phyloP scores from a whole-genome alignment of 805 yeast species.

The Saccharomycopsis microspora region DNA sequence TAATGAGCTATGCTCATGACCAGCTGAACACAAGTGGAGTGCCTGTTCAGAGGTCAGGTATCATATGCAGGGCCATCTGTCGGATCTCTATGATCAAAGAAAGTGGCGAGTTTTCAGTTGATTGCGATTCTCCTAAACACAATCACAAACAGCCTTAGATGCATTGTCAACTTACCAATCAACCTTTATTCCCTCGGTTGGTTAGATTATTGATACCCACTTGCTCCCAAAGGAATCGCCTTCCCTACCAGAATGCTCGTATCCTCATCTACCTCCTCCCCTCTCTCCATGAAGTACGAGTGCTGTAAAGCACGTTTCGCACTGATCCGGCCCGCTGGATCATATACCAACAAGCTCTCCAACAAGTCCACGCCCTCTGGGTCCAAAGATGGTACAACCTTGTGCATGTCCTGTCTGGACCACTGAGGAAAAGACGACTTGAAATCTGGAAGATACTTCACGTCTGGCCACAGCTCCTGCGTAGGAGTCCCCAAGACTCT shows the following conservation, averaged over 20 bases:
- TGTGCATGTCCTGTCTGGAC: conserved; percentile 54
- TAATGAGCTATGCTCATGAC: too few relatives aligned
- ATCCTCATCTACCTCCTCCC: conserved; percentile 15
- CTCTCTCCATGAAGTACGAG: conserved; percentile 56
- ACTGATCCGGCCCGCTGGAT: conserved; percentile 86
- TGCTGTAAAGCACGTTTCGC: conserved; percentile 89
- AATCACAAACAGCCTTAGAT: too few relatives aligned
- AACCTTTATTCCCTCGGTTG: too few relatives aligned
- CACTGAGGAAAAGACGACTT: conserved; percentile 90
- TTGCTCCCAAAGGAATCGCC: conserved; percentile 21
- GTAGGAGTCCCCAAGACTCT: conserved; percentile 89
- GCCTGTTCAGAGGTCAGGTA: too few relatives aligned
- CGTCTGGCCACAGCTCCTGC: conserved; percentile 92
- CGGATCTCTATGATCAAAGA: too few relatives aligned
- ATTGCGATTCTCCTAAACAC: too few relatives aligned
- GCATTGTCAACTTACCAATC: too few relatives aligned
- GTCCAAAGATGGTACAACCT: conserved; percentile 55
- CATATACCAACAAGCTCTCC: conserved; percentile 71
- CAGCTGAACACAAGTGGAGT: too few relatives aligned
- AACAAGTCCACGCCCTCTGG: conserved; percentile 75
- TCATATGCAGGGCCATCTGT: too few relatives aligned
- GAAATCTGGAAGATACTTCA: conserved; percentile 81
- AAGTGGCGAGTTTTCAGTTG: too few relatives aligned
- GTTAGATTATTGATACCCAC: too few relatives aligned
- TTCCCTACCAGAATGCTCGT: conserved; percentile 20